Percentiles rank a stretch among this genome's conserved stretches.
Evolutionary conservation across 495 filamentous ascomycete species (phyloP).

Genomic region (Pyrenopolyporus hunteri): DNA sequence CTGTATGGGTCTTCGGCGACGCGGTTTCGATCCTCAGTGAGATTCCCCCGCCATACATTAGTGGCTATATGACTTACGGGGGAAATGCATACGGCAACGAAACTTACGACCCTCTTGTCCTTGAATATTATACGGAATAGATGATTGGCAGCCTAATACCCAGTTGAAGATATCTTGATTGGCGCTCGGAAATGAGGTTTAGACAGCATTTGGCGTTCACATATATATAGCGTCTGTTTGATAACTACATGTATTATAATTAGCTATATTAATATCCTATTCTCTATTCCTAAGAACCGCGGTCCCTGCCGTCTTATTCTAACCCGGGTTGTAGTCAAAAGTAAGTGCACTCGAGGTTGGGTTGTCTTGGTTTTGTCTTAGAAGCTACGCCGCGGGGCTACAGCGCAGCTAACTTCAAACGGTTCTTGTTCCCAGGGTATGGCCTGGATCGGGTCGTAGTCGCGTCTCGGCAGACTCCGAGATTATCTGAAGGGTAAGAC

Average conservation of each 20-base stretch:
- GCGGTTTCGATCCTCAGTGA: slow-evolving; percentile 47
- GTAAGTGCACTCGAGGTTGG: too few species aligned
- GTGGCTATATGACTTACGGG: slow-evolving; percentile 56
- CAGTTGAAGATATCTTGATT: slow-evolving; percentile 13
- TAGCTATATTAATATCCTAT: slow-evolving; percentile 21
- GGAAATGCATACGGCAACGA: slow-evolving; percentile 56
- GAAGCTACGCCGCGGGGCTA: too few species aligned
- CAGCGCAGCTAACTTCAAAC: too few species aligned
- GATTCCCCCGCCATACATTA: slow-evolving; percentile 48
- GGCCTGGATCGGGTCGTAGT: too few species aligned
- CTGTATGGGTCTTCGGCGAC: slow-evolving; percentile 59
- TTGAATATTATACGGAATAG: slow-evolving; percentile 33
- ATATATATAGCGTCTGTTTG: not conserved
- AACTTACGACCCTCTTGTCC: slow-evolving; percentile 45
- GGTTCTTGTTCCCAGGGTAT: too few species aligned
- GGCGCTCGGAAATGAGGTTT: slow-evolving; percentile 14
- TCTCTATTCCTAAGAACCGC: not conserved
- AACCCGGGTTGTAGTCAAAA: too few species aligned
- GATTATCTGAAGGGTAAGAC: too few species aligned
- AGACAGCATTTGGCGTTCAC: slow-evolving; percentile 13
- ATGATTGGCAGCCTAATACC: slow-evolving; percentile 6
- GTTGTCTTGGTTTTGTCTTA: too few species aligned
- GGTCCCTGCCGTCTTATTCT: not conserved
- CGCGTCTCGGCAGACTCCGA: too few species aligned
- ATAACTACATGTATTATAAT: slow-evolving; percentile 14